Evolutionary conservation across 192 early-diverging fungal species (phyloP).

Genomic region (Entomortierella lignicola): DNA sequence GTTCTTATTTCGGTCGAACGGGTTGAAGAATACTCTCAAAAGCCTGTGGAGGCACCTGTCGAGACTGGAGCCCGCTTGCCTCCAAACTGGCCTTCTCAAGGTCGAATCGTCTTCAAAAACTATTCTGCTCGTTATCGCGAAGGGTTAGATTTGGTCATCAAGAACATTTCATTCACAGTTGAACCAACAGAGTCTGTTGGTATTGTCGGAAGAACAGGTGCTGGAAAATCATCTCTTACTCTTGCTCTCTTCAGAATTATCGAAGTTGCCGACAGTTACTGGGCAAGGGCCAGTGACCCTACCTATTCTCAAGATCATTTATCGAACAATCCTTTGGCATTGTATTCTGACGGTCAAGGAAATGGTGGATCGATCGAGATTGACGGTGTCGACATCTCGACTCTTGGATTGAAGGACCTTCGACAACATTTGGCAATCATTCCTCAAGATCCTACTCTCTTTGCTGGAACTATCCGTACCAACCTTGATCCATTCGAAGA

Average conservation of each 20-base stretch:
- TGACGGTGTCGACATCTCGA: too few species aligned
- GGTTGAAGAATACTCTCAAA: constrained; percentile 80
- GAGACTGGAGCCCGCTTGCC: constrained; percentile 63
- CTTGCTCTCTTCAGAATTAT: too few species aligned
- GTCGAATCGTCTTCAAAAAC: constrained; percentile 75
- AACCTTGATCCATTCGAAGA: too few species aligned
- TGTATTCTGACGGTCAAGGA: too few species aligned
- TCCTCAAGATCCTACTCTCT: too few species aligned
- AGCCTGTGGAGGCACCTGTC: constrained; percentile 83
- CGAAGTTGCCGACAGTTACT: constrained; percentile 48
- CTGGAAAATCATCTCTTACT: constrained; percentile 61
- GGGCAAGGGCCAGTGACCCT: constrained; percentile 32
- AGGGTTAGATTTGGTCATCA: constrained; percentile 82
- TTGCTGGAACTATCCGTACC: too few species aligned
- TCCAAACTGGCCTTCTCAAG: constrained; percentile 77
- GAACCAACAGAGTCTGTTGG: constrained; percentile 74
- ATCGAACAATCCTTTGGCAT: too few species aligned
- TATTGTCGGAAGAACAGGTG: constrained; percentile 71
- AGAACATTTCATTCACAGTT: constrained; percentile 66
- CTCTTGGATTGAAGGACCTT: too few species aligned
- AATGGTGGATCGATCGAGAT: too few species aligned
- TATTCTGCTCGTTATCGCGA: constrained; percentile 86
- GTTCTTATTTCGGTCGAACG: constrained; percentile 85
- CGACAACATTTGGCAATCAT: too few species aligned
- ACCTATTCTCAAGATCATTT: too few species aligned